Evolutionary conservation across 345 rosid species (phyloP), one percentile per base, ranked within the genome.

Genomic region (Sisymbrium altissimum): DNA sequence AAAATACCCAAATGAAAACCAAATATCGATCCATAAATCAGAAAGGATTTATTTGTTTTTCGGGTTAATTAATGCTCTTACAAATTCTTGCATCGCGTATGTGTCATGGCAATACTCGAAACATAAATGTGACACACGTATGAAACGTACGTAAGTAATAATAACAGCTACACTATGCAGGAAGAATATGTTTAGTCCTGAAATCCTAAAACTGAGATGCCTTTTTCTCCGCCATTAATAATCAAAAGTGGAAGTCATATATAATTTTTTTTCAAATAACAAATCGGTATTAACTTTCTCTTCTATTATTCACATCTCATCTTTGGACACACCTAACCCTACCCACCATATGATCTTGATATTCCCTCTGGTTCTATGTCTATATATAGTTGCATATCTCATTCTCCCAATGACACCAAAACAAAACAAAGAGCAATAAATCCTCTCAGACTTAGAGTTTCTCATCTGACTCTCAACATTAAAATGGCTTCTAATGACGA

Each of bases 401-500:
- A 19, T 19, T 60, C 57, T 75, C 74, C 39, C 45, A 75, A 64
- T 48, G 11, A 49, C 66, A 66, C 53, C 72, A 75, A 67, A 68
- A 50, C 72, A 45, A 66, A 66, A 48, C 60, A 18, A 67, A 49
- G 46, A 75, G 9, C 46, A 49, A 8, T 29, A 74, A 64, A 49
- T 46, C 29, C 67, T 66, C 63, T 66, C 38, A 23, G 0, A 4
- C 19, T 9, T 32, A 12, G 19, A n/a, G 35, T 57, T 36, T 74
- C 58, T 48, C 33, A 15, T 27, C 41, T 29, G 35, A 10, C 27
- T 27, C 11, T 17, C 14, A 48, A 49, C 35, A 9, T 66, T 58
- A 6, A 41, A 29, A 86, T 88, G 91, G 79, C 43, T 32, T 33
- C 56, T 53, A 35, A 58, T 40, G 85, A 82, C 29, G 87, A 17